These are phyloP conservation scores for Eutrema yunnanense DNA, from an alignment of 345 rosid species.

Conservation along the genomic window DNA sequence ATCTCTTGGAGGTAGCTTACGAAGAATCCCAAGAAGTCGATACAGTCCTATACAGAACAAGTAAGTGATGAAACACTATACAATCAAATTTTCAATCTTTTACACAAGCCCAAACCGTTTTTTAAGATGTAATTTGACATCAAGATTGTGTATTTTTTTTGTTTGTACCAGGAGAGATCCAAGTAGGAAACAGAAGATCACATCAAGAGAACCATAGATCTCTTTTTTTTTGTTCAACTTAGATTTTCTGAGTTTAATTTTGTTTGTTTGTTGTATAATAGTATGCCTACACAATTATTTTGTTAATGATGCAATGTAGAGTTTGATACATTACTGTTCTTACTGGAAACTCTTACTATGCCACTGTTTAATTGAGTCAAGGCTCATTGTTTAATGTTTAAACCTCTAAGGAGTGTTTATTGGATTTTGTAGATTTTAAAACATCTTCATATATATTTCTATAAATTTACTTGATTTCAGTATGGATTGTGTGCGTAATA, in stretches of 20 bases:
- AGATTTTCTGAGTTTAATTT: neutral
- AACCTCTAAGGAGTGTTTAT: conserved; percentile 12
- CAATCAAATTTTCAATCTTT: neutral
- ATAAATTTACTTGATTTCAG: neutral
- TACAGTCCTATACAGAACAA: conserved; percentile 30
- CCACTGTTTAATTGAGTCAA: neutral
- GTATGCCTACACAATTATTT: neutral
- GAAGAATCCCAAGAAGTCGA: conserved; percentile 27
- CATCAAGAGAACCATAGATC: conserved; percentile 25
- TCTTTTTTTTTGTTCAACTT: neutral
- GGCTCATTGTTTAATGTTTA: neutral
- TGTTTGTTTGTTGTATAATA: neutral
- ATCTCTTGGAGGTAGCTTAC: conserved; percentile 17
- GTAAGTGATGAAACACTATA: conserved; percentile 12
- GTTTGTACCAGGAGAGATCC: conserved; percentile 26
- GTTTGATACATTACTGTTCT: conserved; percentile 5
- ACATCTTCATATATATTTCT: neutral
- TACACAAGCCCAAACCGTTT: neutral
- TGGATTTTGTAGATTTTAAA: neutral
- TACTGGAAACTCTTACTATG: neutral
- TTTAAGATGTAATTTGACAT: conserved; percentile 2
- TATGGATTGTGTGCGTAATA: neutral
- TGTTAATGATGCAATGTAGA: conserved; percentile 11
- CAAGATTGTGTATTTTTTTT: neutral
- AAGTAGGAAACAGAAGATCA: conserved; percentile 22